These are phyloP conservation scores for Globisporangium megalacanthum DNA, from an alignment of 352 stramenopile genomes.

Conservation along the genomic window DNA sequence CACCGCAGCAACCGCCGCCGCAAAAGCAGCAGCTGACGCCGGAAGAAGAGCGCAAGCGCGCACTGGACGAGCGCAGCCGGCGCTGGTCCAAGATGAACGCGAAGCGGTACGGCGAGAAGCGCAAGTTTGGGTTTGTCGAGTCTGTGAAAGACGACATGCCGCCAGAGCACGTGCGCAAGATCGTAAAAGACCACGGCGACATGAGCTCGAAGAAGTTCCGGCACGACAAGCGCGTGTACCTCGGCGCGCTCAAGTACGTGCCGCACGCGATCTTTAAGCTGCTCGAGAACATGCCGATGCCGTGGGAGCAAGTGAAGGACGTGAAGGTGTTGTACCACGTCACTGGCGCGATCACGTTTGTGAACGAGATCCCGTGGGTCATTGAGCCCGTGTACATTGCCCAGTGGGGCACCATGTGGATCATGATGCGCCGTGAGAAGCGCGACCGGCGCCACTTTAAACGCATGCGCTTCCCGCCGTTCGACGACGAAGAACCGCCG, in stretches of 20 bases:
- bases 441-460: constrained; percentile 99
- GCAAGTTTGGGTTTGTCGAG: constrained; percentile 93
- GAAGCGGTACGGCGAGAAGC: constrained; percentile 93
- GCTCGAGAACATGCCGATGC: constrained; percentile 99
- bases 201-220: constrained; percentile 99
- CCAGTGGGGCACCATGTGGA: constrained; percentile 99
- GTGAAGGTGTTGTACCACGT: constrained; percentile 99
- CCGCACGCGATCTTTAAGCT: constrained; percentile 99
- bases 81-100: constrained; percentile 89
- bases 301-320: constrained; percentile 99
- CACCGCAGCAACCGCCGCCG: constrained; percentile 1
- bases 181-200: constrained; percentile 99
- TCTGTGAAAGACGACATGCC: constrained; percentile 90
- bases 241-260: constrained; percentile 99
- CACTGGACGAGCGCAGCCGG: constrained; percentile 76
- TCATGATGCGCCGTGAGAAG: constrained; percentile 99
- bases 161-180: constrained; percentile 98
- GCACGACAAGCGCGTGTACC: constrained; percentile 98
- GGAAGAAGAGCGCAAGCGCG: constrained; percentile 51
- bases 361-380: constrained; percentile 99
- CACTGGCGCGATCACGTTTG: constrained; percentile 99
- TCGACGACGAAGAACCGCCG: constrained; percentile 99
- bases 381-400: constrained; percentile 99
- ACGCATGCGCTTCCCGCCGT: constrained; percentile 99
- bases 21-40: constrained; percentile 14